Evolutionary conservation across 495 filamentous ascomycete species (phyloP).

Genomic region (Rhypophila decipiens): DNA sequence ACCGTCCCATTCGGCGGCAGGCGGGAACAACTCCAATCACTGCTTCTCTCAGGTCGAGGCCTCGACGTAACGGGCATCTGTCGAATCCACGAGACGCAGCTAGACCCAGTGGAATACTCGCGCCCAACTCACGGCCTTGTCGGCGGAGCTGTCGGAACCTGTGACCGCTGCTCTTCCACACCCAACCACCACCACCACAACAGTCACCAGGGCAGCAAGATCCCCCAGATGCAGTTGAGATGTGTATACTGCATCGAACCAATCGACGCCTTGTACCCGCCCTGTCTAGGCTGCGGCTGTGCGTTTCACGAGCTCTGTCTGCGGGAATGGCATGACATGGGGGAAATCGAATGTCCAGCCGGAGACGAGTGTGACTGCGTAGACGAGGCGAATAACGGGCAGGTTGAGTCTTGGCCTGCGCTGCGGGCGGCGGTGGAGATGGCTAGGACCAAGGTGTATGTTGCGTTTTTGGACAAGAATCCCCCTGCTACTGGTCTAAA

Average conservation of each 20-base stretch:
- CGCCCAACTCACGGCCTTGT: constrained; percentile 19
- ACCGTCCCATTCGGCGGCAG: constrained; percentile 39
- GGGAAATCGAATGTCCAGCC: constrained; percentile 39
- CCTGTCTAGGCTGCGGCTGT: constrained; percentile 58
- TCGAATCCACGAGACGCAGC: constrained; percentile 47
- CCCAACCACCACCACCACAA: constrained; percentile 37
- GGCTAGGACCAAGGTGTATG: neutral
- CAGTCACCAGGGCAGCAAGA: constrained; percentile 38
- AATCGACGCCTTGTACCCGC: constrained; percentile 48
- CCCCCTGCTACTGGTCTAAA: neutral
- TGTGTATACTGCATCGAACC: constrained; percentile 57
- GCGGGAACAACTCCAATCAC: constrained; percentile 33
- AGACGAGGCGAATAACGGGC: constrained; percentile 31
- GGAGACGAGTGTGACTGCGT: constrained; percentile 44
- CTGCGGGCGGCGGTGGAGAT: constrained; percentile 14
- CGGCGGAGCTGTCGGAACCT: constrained; percentile 50
- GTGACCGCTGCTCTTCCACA: constrained; percentile 40
- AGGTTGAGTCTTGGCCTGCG: constrained; percentile 34
- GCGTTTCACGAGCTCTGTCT: constrained; percentile 50
- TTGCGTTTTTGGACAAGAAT: neutral
- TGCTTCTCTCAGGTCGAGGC: constrained; percentile 38
- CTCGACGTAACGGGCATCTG: constrained; percentile 57
- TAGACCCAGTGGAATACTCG: constrained; percentile 42
- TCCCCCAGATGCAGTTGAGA: constrained; percentile 44
- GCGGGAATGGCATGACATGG: constrained; percentile 43